Conservation (phyloP, 305 asterid genomes). For the Fraxinus sp. region DNA sequence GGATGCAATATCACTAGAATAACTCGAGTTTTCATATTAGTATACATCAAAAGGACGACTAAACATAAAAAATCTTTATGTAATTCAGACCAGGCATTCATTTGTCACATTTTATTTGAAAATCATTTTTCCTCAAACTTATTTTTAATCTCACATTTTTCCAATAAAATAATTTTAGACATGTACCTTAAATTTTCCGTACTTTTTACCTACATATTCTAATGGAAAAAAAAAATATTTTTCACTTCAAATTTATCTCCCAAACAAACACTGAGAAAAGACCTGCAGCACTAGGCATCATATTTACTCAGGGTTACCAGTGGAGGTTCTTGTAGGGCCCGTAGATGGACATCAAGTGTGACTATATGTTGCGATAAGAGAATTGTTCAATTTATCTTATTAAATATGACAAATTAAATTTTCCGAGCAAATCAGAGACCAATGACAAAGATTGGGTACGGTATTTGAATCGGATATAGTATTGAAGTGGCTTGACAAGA, state of each 20-base stretch:
- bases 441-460: background rate
- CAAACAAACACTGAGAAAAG: background rate
- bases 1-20: background rate
- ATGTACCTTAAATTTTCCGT: background rate
- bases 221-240: background rate
- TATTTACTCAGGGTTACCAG: background rate
- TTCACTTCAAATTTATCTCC: background rate
- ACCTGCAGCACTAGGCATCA: background rate
- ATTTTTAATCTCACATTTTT: background rate
- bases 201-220: background rate
- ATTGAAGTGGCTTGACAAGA: background rate
- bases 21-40: background rate
- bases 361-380: background rate
- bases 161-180: too few relatives aligned
- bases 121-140: background rate
- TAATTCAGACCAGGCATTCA: background rate
- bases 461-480: background rate
- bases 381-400: background rate
- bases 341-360: background rate
- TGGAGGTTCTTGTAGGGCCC: background rate
- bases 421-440: background rate
- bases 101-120: background rate
- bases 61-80: too few relatives aligned
- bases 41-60: background rate
- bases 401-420: background rate